phyloP scores from a whole-genome alignment of 1,284 basidiomycete species.

The Peniophora sp. region DNA sequence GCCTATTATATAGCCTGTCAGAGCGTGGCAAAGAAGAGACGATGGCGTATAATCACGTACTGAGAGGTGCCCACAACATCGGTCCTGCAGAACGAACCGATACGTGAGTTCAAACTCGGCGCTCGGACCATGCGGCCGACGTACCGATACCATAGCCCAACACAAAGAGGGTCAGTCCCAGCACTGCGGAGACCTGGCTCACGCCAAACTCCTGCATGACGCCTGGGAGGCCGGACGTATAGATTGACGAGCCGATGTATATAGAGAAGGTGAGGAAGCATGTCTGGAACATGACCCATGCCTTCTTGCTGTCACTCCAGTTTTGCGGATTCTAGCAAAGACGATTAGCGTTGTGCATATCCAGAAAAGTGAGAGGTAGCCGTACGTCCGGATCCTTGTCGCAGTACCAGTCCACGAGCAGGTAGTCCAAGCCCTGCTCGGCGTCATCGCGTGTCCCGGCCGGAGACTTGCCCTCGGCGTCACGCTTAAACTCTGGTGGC shows the following conservation, averaged over 20 bases:
- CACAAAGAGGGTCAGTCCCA: slow-evolving; percentile 30
- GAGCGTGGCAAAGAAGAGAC: too few species aligned
- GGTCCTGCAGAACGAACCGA: slow-evolving; percentile 22
- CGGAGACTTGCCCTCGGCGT: too few species aligned
- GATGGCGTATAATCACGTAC: too few species aligned
- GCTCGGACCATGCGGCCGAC: neutral
- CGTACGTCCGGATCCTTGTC: slow-evolving; percentile 23
- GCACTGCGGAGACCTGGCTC: slow-evolving; percentile 30
- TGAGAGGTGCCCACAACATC: slow-evolving; percentile 41
- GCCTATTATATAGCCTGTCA: slow-evolving; percentile 17
- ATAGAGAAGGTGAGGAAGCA: slow-evolving; percentile 56
- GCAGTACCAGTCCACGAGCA: slow-evolving; percentile 21
- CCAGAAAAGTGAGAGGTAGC: neutral
- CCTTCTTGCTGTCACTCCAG: slow-evolving; percentile 19
- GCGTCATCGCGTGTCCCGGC: neutral
- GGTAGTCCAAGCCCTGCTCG: slow-evolving; percentile 11
- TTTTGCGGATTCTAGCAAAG: slow-evolving; percentile 17
- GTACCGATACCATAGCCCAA: slow-evolving; percentile 24
- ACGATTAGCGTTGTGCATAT: neutral
- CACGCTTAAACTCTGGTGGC: too few species aligned
- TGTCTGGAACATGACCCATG: slow-evolving; percentile 42
- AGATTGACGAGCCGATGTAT: slow-evolving; percentile 27
- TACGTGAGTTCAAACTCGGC: neutral
- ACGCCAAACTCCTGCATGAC: slow-evolving; percentile 41
- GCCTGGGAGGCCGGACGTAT: slow-evolving; percentile 34